phyloP scores from a whole-genome alignment of 352 stramenopile genomes.

The Elongisporangium undulatum region DNA sequence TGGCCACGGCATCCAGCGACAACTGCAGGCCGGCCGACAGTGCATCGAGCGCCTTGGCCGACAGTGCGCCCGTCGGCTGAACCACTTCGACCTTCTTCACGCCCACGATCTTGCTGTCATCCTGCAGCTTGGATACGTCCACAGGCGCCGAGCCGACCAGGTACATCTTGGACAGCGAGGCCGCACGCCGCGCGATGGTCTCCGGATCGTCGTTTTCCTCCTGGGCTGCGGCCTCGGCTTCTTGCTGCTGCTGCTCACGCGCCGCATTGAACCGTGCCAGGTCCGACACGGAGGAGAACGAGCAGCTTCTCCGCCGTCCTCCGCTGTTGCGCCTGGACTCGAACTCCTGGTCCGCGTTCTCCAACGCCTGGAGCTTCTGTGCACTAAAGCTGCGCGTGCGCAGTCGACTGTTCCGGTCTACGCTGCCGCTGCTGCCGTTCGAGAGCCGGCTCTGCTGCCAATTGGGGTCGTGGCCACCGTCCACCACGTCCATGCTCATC shows the following conservation, averaged over 20 bases:
- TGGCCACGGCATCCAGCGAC: constrained; percentile 51
- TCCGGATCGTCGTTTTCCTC: constrained; percentile 28
- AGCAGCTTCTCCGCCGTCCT: constrained; percentile 55
- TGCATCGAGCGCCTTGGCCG: constrained; percentile 70
- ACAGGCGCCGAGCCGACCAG: constrained; percentile 75
- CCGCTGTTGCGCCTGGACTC: constrained; percentile 2
- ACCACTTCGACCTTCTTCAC: constrained; percentile 73
- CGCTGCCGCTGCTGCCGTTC: constrained; percentile 8
- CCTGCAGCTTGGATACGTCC: constrained; percentile 74
- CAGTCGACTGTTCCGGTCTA: constrained; percentile 8
- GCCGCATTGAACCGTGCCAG: background rate
- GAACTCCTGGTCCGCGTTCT: constrained; percentile 13
- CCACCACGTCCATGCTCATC: constrained; percentile 18
- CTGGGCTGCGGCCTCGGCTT: constrained; percentile 4
- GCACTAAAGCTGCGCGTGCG: constrained; percentile 53
- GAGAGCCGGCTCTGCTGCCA: constrained; percentile 12
- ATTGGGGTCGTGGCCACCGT: constrained; percentile 28
- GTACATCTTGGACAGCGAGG: constrained; percentile 83
- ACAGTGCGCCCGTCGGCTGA: constrained; percentile 70
- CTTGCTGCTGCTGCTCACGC: background rate
- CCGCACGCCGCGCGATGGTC: constrained; percentile 57
- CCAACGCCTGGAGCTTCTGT: constrained; percentile 23
- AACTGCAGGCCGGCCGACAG: constrained; percentile 73
- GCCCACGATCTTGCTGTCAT: constrained; percentile 70
- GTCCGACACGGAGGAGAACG: constrained; percentile 45